A percentile compares a stretch with the other conserved stretches of the same genome.
These are phyloP conservation scores for Knufia petricola DNA, from an alignment of 2,329 filamentous ascomycete species.

Conservation along the genomic window DNA sequence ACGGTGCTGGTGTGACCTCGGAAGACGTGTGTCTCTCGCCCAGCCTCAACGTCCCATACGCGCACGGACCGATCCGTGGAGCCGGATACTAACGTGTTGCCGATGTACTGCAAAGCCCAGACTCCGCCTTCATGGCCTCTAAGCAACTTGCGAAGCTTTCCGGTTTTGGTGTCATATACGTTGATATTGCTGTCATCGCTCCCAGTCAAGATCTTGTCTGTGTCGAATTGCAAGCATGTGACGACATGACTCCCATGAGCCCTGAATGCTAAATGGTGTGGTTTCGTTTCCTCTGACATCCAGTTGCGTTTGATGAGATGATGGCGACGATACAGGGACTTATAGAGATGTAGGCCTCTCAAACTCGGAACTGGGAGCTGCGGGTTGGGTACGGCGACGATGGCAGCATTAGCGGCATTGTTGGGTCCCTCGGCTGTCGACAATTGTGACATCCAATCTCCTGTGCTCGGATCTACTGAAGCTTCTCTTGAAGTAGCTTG, in stretches of 20 bases:
- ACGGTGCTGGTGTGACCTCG: constrained; percentile 97
- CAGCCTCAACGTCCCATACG: constrained; percentile 97
- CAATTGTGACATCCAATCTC: constrained; percentile 39
- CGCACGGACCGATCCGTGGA: constrained; percentile 95
- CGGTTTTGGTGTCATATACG: constrained; percentile 94
- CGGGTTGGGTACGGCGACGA: constrained; percentile 69
- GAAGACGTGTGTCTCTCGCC: constrained; percentile 87
- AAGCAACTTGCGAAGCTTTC: constrained; percentile 69
- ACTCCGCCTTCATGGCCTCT: constrained; percentile 94
- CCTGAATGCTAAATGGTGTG: constrained; percentile 88
- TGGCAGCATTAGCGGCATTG: constrained; percentile 77
- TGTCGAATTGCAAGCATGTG: constrained; percentile 93
- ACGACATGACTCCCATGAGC: constrained; percentile 94
- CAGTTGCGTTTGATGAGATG: constrained; percentile 83
- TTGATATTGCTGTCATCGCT: constrained; percentile 97
- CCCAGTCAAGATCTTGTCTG: constrained; percentile 94
- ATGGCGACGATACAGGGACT: constrained; percentile 89
- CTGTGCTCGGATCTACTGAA: constrained; percentile 29
- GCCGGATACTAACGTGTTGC: constrained; percentile 87
- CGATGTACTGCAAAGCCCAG: constrained; percentile 94
- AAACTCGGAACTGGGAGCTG: constrained; percentile 68
- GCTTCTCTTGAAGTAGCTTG: constrained; percentile 41
- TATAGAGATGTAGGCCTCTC: constrained; percentile 82
- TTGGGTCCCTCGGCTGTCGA: constrained; percentile 67
- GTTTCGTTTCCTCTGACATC: constrained; percentile 75